Evolutionary conservation across 2,329 filamentous ascomycete genomes (phyloP).

Genomic region (Aspergillus melleus): DNA sequence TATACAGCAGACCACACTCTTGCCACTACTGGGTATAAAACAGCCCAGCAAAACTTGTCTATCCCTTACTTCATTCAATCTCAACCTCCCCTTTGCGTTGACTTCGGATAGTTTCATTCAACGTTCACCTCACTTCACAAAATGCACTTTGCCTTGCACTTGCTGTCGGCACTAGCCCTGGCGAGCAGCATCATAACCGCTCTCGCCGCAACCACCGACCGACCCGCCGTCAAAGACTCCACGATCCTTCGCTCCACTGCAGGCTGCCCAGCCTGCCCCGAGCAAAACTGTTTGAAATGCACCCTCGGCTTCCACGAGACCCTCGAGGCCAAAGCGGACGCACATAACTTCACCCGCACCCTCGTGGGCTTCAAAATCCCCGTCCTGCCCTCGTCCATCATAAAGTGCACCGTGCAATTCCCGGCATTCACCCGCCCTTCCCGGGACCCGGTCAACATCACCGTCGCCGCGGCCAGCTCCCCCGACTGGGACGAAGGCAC

Average conservation of each 20-base stretch:
- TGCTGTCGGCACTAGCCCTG: not conserved
- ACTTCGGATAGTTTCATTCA: too few relatives aligned
- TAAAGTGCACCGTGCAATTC: conserved; percentile 15
- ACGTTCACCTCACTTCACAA: not conserved
- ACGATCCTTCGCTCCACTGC: conserved; percentile 15
- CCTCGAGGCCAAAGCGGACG: conserved; percentile 11
- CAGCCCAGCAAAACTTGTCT: not conserved
- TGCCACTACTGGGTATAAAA: not conserved
- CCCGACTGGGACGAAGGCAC: conserved; percentile 15
- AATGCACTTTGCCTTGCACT: not conserved
- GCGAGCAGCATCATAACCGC: not conserved
- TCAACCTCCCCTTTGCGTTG: too few relatives aligned
- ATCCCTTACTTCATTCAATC: not conserved
- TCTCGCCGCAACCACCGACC: not conserved
- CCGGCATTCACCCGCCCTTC: conserved; percentile 10
- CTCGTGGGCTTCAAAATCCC: conserved; percentile 14
- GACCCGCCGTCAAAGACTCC: conserved; percentile 14
- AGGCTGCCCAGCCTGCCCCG: conserved; percentile 12
- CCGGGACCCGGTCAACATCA: conserved; percentile 9
- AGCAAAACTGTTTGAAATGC: conserved; percentile 15
- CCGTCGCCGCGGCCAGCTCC: conserved; percentile 5
- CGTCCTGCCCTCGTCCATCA: not conserved
- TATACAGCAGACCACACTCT: too few relatives aligned
- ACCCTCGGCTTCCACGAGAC: conserved; percentile 6
- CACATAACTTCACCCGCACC: conserved; percentile 8